A percentile compares a stretch with the other conserved stretches of the same genome.
Evolutionary conservation across 2,329 filamentous ascomycete genomes (phyloP).

Genomic region (Xylariaceae sp.): DNA sequence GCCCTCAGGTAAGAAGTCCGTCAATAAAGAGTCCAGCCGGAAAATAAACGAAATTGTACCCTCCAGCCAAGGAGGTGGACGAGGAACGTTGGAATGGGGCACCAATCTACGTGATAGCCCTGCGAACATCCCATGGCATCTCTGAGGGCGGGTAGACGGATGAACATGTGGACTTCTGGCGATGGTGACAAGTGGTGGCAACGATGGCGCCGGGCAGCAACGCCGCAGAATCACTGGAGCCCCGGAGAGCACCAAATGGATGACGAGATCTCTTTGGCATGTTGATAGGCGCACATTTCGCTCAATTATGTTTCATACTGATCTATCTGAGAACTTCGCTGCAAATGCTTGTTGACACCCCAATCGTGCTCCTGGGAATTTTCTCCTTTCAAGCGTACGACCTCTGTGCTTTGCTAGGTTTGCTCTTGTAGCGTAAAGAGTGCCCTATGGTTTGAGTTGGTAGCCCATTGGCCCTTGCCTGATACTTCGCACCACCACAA

Average conservation of each 20-base stretch:
- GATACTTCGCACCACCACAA: background rate
- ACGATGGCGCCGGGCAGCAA: background rate
- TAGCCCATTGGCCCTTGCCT: background rate
- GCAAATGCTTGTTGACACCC: conserved; percentile 5
- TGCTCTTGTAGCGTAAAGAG: conserved; percentile 1
- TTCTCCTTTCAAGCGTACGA: background rate
- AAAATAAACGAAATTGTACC: background rate
- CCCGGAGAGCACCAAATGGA: background rate
- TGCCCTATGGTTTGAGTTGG: background rate
- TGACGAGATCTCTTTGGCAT: background rate
- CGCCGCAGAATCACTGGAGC: background rate
- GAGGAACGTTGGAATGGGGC: background rate
- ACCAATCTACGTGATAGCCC: background rate
- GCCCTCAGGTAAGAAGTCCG: too few relatives aligned
- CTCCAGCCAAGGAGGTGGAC: background rate
- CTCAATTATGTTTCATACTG: conserved; percentile 24
- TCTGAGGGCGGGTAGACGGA: background rate
- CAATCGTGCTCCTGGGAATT: conserved; percentile 4
- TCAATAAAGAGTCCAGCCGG: too few relatives aligned
- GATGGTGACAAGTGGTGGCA: background rate
- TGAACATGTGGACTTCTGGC: background rate
- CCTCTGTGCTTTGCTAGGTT: background rate
- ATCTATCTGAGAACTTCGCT: conserved; percentile 21
- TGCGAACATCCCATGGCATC: too few relatives aligned
- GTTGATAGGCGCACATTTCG: conserved; percentile 3